Percentiles rank a stretch among this genome's conserved stretches.
Conservation (phyloP, 2,329 filamentous ascomycete genomes). For the Fusarium sp. region DNA sequence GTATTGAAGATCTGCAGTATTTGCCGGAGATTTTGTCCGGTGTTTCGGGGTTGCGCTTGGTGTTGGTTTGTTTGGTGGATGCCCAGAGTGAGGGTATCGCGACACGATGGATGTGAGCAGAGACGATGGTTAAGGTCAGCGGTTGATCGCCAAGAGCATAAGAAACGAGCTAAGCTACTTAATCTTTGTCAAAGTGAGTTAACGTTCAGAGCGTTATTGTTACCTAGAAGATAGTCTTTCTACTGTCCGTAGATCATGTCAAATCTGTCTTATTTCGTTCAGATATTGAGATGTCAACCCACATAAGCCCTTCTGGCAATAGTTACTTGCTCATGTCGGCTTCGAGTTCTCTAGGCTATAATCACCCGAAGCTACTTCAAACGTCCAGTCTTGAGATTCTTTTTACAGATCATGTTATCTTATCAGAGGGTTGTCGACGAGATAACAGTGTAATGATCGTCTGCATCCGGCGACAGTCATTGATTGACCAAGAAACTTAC, state of each 20-base stretch:
- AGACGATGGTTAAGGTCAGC: too few species aligned
- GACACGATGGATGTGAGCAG: too few species aligned
- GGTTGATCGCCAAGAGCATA: too few species aligned
- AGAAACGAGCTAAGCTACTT: too few species aligned
- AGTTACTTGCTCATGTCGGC: neutral
- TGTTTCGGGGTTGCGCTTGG: too few species aligned
- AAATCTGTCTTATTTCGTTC: too few species aligned
- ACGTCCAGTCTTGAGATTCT: neutral
- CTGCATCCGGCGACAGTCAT: neutral
- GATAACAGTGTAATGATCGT: rapidly evolving
- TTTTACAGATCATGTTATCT: neutral
- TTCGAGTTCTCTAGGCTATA: rapidly evolving
- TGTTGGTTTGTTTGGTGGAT: neutral
- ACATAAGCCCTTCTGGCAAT: too few species aligned
- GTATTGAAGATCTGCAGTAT: neutral
- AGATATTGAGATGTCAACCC: too few species aligned
- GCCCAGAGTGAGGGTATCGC: neutral
- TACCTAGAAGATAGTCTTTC: too few species aligned
- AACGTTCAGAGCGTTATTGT: too few species aligned
- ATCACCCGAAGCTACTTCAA: rapidly evolving
- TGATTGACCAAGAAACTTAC: neutral
- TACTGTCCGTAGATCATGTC: too few species aligned
- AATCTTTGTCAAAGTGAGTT: too few species aligned
- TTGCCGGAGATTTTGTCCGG: neutral
- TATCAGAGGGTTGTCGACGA: rapidly evolving